Evolutionary conservation across 1,284 basidiomycete species (phyloP).

Genomic region (Hemileia vastatrix): DNA sequence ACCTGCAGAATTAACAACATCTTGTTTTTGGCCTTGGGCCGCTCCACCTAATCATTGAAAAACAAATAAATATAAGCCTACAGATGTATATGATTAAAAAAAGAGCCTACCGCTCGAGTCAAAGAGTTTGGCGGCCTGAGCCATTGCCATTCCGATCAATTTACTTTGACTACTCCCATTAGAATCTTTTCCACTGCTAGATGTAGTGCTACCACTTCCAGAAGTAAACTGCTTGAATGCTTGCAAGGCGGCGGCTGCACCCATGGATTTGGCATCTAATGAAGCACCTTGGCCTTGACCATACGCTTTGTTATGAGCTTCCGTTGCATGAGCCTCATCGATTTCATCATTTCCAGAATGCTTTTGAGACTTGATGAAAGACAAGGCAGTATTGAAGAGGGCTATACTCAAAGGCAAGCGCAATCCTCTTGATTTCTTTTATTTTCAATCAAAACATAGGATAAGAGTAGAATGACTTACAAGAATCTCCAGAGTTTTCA

Average conservation of each 20-base stretch:
- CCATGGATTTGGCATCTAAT: constrained; percentile 20
- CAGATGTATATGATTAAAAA: background rate
- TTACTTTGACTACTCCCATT: constrained; percentile 2
- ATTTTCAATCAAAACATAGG: background rate
- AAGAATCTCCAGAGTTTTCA: constrained; percentile 11
- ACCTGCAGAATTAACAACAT: constrained; percentile 20
- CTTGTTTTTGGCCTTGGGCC: constrained; percentile 14
- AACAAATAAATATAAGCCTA: background rate
- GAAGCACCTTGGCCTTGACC: constrained; percentile 14
- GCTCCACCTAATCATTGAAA: constrained; percentile 10
- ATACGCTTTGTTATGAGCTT: constrained; percentile 19
- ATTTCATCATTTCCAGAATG: constrained; percentile 13
- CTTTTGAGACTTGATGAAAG: constrained; percentile 14
- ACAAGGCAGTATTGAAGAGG: constrained; percentile 9
- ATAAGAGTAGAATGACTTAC: background rate
- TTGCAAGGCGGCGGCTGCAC: constrained; percentile 18
- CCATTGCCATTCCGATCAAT: constrained; percentile 18
- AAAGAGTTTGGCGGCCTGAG: constrained; percentile 20
- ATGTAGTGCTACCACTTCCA: background rate
- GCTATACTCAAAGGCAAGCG: background rate
- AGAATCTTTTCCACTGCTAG: background rate
- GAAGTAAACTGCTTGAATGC: constrained; percentile 15
- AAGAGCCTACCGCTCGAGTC: constrained; percentile 8
- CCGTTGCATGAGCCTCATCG: constrained; percentile 3
- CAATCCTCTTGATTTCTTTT: background rate